Evolutionary conservation across 2,329 filamentous ascomycete genomes (phyloP).

Genomic region (Parastagonospora nodorum): DNA sequence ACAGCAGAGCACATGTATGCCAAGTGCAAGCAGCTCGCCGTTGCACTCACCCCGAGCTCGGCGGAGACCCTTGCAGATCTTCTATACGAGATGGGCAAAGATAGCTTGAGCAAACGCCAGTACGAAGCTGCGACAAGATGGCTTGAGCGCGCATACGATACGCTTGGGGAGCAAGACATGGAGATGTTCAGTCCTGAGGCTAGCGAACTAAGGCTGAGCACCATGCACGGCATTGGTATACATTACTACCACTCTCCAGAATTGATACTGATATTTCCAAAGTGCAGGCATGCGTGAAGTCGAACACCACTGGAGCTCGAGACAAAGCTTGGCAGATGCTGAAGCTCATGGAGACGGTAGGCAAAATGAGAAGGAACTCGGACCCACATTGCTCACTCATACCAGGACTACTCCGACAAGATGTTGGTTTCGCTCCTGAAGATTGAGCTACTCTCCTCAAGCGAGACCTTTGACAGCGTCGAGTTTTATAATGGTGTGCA

Average conservation of each 20-base stretch:
- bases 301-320: slow-evolving; percentile 51
- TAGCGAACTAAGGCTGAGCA: slow-evolving; percentile 67
- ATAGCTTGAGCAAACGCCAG: slow-evolving; percentile 59
- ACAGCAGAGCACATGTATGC: slow-evolving; percentile 78
- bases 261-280: slow-evolving; percentile 37
- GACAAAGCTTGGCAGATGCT: slow-evolving; percentile 63
- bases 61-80: slow-evolving; percentile 69
- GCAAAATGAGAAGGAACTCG: background rate
- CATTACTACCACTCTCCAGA: background rate
- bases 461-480: slow-evolving; percentile 41
- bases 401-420: slow-evolving; percentile 63
- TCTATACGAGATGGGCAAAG: slow-evolving; percentile 73
- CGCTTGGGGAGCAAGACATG: slow-evolving; percentile 61
- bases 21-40: slow-evolving; percentile 55
- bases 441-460: slow-evolving; percentile 67
- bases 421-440: slow-evolving; percentile 70
- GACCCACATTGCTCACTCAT: background rate
- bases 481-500: slow-evolving; percentile 49
- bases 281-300: slow-evolving; percentile 60
- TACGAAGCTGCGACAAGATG: slow-evolving; percentile 67
- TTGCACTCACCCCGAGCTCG: slow-evolving; percentile 53
- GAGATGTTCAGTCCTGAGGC: slow-evolving; percentile 64
- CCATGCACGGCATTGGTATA: slow-evolving; percentile 63
- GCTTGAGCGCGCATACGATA: slow-evolving; percentile 70
- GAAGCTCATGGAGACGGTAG: slow-evolving; percentile 61